A percentile compares a stretch with the other conserved stretches of the same genome.
These are phyloP conservation scores for Trichomonas gallinae DNA, from an alignment of 208 protist genomes.

Conservation along the genomic window DNA sequence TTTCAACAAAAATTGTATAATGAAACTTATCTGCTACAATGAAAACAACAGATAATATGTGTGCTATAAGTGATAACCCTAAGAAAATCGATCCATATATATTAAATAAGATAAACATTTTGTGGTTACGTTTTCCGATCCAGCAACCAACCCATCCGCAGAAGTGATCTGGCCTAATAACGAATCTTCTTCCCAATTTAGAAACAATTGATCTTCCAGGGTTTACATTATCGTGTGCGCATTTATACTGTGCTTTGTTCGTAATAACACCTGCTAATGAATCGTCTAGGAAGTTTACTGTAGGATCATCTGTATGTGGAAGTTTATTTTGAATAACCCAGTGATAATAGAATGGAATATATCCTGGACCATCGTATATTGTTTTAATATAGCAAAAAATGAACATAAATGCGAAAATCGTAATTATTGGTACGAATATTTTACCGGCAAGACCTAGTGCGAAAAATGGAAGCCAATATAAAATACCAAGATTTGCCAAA, in stretches of 20 bases:
- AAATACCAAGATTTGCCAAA: background rate
- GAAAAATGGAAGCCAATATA: background rate
- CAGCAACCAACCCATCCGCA: background rate
- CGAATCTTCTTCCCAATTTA: background rate
- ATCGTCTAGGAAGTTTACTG: background rate
- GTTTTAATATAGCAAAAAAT: background rate
- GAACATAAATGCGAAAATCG: background rate
- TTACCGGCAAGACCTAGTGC: background rate
- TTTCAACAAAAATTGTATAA: background rate
- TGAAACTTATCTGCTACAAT: background rate
- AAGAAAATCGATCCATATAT: background rate
- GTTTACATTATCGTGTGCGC: background rate
- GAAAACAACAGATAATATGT: background rate
- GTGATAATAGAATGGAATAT: background rate
- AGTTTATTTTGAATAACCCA: background rate
- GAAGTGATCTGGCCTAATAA: background rate
- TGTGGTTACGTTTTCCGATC: background rate
- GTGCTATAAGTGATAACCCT: background rate
- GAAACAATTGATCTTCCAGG: background rate
- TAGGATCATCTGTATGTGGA: background rate
- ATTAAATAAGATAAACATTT: background rate
- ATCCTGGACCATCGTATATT: background rate
- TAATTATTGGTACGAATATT: background rate
- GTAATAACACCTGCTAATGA: background rate
- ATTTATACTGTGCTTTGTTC: background rate